Percentiles rank a stretch among this genome's conserved stretches.
Conservation (phyloP, 306 rosid genomes). For the Sechiopsis laciniata region DNA sequence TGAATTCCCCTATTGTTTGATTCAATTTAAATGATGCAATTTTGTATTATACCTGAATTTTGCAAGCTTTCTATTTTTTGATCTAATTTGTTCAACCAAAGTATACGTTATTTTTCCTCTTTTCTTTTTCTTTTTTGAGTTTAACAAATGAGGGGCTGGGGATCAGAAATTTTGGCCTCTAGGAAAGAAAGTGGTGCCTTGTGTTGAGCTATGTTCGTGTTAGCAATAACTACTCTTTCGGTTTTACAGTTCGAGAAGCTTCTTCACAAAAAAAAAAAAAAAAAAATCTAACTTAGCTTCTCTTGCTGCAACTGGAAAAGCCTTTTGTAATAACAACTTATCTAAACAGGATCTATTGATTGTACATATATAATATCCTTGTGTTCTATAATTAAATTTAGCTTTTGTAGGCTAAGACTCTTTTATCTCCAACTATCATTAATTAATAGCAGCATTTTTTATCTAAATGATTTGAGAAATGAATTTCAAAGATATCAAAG, state of each 20-base stretch:
- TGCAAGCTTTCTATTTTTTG: neutral
- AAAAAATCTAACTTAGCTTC: neutral
- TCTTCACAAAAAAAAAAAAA: no score
- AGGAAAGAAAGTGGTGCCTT: neutral
- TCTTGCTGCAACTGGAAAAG: neutral
- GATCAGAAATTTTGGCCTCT: neutral
- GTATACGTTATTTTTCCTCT: neutral
- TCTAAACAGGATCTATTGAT: neutral
- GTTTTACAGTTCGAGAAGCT: neutral
- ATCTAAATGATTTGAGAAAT: neutral
- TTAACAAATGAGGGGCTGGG: neutral
- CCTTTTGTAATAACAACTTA: neutral
- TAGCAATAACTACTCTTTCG: neutral
- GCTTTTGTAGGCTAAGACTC: neutral
- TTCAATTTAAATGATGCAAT: slow-evolving; percentile 4
- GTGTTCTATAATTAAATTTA: neutral
- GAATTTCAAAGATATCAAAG: neutral
- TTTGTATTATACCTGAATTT: neutral
- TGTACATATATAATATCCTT: neutral
- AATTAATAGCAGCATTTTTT: neutral
- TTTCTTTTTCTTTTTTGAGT: neutral
- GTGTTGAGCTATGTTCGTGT: neutral
- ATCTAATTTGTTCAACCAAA: neutral
- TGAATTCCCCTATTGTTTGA: slow-evolving; percentile 22
- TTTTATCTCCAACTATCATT: neutral